Evolutionary conservation across 2,329 filamentous ascomycete species (phyloP).

Genomic region (Monilinia fructigena): DNA sequence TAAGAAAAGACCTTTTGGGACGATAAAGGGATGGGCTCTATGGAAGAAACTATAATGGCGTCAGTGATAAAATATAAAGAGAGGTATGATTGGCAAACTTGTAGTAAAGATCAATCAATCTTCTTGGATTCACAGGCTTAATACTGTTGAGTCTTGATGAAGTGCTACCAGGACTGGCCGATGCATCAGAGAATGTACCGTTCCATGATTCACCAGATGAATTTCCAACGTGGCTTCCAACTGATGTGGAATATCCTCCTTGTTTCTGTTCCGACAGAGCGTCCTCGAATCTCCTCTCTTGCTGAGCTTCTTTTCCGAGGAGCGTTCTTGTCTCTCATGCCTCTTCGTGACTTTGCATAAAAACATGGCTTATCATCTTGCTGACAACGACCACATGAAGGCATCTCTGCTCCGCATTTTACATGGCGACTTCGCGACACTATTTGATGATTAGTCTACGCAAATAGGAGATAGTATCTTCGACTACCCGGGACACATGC

Average conservation of each 20-base stretch:
- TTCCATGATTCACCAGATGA: slow-evolving; percentile 26
- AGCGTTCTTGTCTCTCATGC: slow-evolving; percentile 39
- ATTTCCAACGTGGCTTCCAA: slow-evolving; percentile 5
- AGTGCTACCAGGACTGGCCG: slow-evolving; percentile 29
- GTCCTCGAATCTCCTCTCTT: slow-evolving; percentile 23
- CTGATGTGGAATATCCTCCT: slow-evolving; percentile 2
- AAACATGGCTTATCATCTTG: slow-evolving; percentile 46
- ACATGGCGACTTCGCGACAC: slow-evolving; percentile 45
- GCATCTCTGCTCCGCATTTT: slow-evolving; percentile 48
- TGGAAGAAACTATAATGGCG: slow-evolving; percentile 38
- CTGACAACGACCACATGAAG: slow-evolving; percentile 46
- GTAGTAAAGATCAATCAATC: slow-evolving; percentile 34
- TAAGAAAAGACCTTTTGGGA: slow-evolving; percentile 41
- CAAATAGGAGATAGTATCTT: background rate
- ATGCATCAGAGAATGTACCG: slow-evolving; percentile 26
- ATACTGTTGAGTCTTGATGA: slow-evolving; percentile 24
- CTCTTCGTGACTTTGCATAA: slow-evolving; percentile 50
- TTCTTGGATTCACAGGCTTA: slow-evolving; percentile 30
- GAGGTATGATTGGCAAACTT: slow-evolving; percentile 28
- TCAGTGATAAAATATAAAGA: slow-evolving; percentile 30
- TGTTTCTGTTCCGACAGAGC: slow-evolving; percentile 16
- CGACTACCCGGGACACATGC: slow-evolving; percentile 47
- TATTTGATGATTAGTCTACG: slow-evolving; percentile 20
- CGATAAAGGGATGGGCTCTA: slow-evolving; percentile 42
- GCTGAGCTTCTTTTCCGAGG: slow-evolving; percentile 28